Base-by-base conservation (phyloP, 129 eudicot species). In the Deinandra increscens region DNA sequence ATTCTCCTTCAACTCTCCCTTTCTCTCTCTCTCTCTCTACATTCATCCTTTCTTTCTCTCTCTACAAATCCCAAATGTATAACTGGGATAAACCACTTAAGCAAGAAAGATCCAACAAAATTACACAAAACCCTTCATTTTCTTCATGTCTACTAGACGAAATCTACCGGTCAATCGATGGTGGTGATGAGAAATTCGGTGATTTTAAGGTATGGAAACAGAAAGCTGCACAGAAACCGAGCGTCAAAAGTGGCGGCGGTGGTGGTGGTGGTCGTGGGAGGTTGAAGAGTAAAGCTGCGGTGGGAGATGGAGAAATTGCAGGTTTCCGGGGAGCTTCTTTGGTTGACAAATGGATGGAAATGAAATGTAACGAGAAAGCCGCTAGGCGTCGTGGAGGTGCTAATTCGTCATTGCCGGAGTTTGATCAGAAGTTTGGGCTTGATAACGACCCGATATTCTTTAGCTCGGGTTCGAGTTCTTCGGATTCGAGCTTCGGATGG, bases 261-360 rank as follows among this genome's bases (percentile, higher is more conserved):
- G 48, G 48, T 10, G 48, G 49, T 12, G 51, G 56, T 20, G 68
- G 36, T 42, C 43, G 66, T 0, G 78, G 71, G 17, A 51, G 71
- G 39, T 61, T 41, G 14, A 78, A 72, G 56, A 19, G 74, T 39
- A 38, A 38, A n/a, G 68, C 60, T 13, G 67, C 46, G 18, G 76
- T 64, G 36, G 89, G 83, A 43, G 95, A 78, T 18, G 91, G 83
- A 60, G 84, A 80, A 60, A 71, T 76, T 17, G 82, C 80, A 8
- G 81, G 86, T 60, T 74, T 85, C 58, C 62, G 83, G 46, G 79
- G 85, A 64, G 87, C 87, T 13, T 72, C 85, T 76, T 83, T 87
- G 82, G 81, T 91, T 46, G 96, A 84, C 20, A 85, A 85, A 56
- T 85, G 95, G 91, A 85, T 91, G 90, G 88, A 85, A n/a, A 83